Base-by-base conservation (phyloP, 139 green algal species). In the Microglena sp. region DNA sequence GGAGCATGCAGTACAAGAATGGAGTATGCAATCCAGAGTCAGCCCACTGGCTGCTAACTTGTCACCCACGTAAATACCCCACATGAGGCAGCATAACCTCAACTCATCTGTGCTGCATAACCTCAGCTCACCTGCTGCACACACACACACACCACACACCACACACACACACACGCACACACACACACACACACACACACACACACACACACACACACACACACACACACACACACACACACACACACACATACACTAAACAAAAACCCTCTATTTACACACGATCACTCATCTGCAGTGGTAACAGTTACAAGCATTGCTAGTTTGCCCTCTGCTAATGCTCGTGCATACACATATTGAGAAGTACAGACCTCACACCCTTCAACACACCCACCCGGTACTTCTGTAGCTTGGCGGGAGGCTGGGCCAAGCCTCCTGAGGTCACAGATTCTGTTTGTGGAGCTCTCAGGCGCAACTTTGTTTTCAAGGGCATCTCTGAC, bases 391-490 rank as follows among this genome's bases (percentile, higher is more conserved):
- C 50, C 15, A 32, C 11, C 28, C 29, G 56, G 28, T 11, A 43
- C 11, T 24, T 11, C 31, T n/a, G n/a, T n/a, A n/a, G n/a, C n/a
- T n/a, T n/a, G n/a, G n/a, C n/a, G n/a, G n/a, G n/a, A n/a, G 56
- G 56, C 7, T 64, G 72, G 72, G 55, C 55, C 29, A 77, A 83
- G 68, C 64, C 60, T 26, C 74, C 83, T 62, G 70, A 86, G 56
- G 72, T 80, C 1, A 78, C 71, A 11, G 61, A 75, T 24, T 60
- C 70, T 2, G 78, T 88, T 33, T 67, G 72, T 6, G 69, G 82
- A 24, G 79, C 76, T 0, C 70, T 88, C 21, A 70, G 80, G 44
- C 56, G 43, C 28, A 85, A 78, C 62, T 82, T 88, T 45, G 68
- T 88, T 27, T 88, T 88, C 63, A 83, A 79, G 35, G 77, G 59